Base-by-base conservation (phyloP, 495 filamentous ascomycete genomes). In the Clavariopsis aquatica region DNA sequence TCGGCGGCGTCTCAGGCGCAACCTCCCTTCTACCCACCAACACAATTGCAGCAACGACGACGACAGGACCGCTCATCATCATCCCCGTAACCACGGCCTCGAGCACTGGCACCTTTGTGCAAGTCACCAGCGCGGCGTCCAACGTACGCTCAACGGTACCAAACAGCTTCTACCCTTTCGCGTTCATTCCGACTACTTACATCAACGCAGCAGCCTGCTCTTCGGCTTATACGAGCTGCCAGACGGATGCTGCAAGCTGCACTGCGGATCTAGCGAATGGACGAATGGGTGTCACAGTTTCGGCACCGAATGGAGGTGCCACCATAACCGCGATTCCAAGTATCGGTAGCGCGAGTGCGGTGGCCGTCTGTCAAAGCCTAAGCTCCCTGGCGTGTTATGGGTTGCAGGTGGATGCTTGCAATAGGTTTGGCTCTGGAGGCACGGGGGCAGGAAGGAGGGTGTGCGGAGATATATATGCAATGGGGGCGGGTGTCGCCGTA, bases 171-270 rank as follows among this genome's bases (percentile, higher is more conserved):
- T 92, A 87, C 70, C 82, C 86, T 13, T 91, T 89, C 71, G 77
- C 87, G 31, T 82, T 81, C 67, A 79, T 90, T 57, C 84, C 85
- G 29, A 91, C 89, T 0, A 81, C 81, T 45, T 90, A 90, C 64
- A 70, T 77, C 51, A 84, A 89, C 64, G 75, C 81, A 19, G 82
- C 78, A n/a, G 78, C 78, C 10, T 92, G 89, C 76, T 83, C 86
- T 1, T 83, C 84, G 13, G 89, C 89, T 68, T 83, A 87, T 73
- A 83, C 79, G 38, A 78, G 83, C 49, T 92, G 89, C 71, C 78
- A 84, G 69, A 79, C 77, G 34, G 87, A 89, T 69, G 88, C 86
- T 68, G 75, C 77, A 19, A 81, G 78, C 28, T 92, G 89, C 68
- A 83, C 86, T 0, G 76, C 79, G n/a, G 78, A 62, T 52, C 52